Percentiles rank a stretch among this genome's conserved stretches.
phyloP scores from a whole-genome alignment of 805 yeast species.

The Candida argentea region DNA sequence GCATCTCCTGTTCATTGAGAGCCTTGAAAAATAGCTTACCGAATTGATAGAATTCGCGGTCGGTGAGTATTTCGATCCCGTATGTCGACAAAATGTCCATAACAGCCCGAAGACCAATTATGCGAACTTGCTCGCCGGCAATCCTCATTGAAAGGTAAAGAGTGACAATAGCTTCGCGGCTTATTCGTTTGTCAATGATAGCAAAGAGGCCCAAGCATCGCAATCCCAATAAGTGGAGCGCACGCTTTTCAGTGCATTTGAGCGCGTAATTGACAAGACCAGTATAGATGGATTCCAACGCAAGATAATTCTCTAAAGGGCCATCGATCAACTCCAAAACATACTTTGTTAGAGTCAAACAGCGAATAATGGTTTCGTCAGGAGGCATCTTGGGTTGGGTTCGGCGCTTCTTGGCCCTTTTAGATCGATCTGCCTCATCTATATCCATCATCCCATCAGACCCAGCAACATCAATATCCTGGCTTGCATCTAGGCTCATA shows the following conservation, averaged over 20 bases:
- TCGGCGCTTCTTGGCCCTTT: slow-evolving; percentile 18
- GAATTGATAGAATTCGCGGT: slow-evolving; percentile 13
- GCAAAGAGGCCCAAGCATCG: slow-evolving; percentile 75
- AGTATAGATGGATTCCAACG: slow-evolving; percentile 60
- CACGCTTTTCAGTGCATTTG: slow-evolving; percentile 32
- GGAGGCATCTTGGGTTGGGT: slow-evolving; percentile 33
- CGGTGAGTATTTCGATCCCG: slow-evolving; percentile 59
- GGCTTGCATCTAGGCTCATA: slow-evolving; percentile 13
- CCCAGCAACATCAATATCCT: slow-evolving; percentile 14
- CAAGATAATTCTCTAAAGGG: slow-evolving; percentile 53
- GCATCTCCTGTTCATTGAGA: slow-evolving; percentile 44
- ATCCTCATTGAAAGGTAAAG: slow-evolving; percentile 62
- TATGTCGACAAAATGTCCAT: slow-evolving; percentile 72
- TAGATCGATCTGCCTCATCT: slow-evolving; percentile 11
- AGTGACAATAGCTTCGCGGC: slow-evolving; percentile 48
- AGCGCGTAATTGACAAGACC: slow-evolving; percentile 76
- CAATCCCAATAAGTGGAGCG: slow-evolving; percentile 54
- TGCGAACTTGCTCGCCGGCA: slow-evolving; percentile 51
- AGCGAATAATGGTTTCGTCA: slow-evolving; percentile 43
- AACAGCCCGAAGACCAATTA: slow-evolving; percentile 57
- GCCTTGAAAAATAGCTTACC: slow-evolving; percentile 51
- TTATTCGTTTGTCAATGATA: slow-evolving; percentile 41
- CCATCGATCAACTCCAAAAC: slow-evolving; percentile 59
- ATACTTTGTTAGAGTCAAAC: slow-evolving; percentile 59
- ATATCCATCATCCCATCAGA: slow-evolving; percentile 17